Percentiles rank a stretch among this genome's conserved stretches.
phyloP scores from a whole-genome alignment of 176 grass and related monocot species.

The Avena eriantha region DNA sequence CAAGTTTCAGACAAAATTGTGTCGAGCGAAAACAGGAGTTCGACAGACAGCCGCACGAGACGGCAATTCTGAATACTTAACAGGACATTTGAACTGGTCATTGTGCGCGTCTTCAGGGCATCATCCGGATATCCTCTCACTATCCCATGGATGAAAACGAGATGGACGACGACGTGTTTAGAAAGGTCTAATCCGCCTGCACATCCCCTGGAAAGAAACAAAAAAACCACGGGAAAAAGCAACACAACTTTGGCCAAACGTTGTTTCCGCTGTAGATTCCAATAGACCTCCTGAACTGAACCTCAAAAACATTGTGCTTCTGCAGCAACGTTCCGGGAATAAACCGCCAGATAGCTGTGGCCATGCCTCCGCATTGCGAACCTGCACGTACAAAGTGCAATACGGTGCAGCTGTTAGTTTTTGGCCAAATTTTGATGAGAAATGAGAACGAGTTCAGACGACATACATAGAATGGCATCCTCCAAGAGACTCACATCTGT shows the following conservation, averaged over 20 bases:
- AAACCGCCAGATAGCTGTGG: neutral
- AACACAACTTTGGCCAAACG: neutral
- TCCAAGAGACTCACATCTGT: neutral
- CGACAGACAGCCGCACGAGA: too few species aligned
- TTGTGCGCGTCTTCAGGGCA: neutral
- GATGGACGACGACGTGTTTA: constrained; percentile 4
- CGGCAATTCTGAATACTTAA: neutral
- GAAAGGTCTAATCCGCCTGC: constrained; percentile 18
- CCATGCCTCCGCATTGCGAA: neutral
- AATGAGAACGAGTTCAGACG: neutral
- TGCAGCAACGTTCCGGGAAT: neutral
- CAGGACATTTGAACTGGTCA: constrained; percentile 30
- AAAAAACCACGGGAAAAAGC: neutral
- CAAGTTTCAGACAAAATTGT: too few species aligned
- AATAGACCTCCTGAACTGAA: neutral
- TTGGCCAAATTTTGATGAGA: constrained; percentile 5
- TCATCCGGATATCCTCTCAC: constrained; percentile 39
- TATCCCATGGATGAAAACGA: constrained; percentile 21
- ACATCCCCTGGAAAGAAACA: neutral
- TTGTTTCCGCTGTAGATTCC: neutral
- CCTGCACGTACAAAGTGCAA: neutral
- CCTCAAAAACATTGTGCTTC: neutral
- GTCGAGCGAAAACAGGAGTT: too few species aligned
- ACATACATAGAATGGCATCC: neutral
- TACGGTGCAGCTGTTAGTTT: neutral